Evolutionary conservation across 306 rosid species (phyloP), one percentile per base, ranked within the genome.

Genomic region (Cicer yamashitae): DNA sequence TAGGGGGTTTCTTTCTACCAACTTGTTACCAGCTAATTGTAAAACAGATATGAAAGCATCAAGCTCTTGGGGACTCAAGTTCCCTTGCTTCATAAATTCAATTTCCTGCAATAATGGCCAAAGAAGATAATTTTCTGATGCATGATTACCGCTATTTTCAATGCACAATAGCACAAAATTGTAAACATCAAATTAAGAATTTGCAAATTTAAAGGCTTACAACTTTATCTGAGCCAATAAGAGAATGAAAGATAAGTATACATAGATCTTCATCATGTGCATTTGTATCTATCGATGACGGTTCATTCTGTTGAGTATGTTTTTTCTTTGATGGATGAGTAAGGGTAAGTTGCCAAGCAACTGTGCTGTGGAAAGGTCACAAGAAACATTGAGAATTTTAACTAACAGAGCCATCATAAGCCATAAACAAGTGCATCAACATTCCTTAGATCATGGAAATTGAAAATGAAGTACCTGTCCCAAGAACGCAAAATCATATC

Each of bases 271-370:
- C 83, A 40, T 87, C 90, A 37, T 68, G 70, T n/a, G 71, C 63
- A 25, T 66, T 70, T 65, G 65, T 77, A 71, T 88, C 84, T 67
- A 61, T 56, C 1, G 86, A 73, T 44, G 79, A 66, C 13, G 34
- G 87, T 54, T 54, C 59, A 10, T 77, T 75, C 80, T 75, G 87
- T 62, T 69, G 86, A 77, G 73, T 76, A 79, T 85, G 77, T 22
- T 77, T 84, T 70, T 73, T 70, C 72, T 76, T 79, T 50, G 84
- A 75, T 22, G 91, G 89, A 74, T 10, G 85, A 67, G 86, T 73
- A 73, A 91, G 91, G 77, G 86, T 79, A 34, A 91, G 80, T 76
- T 94, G 96, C 97, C 98, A 94, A 69, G 97, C 93, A 81, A 88
- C 88, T 50, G 91, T 62, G 80, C 98, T 94, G 93, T 85, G 85